Evolutionary conservation across 768 basidiomycete genomes (phyloP), one percentile per base, ranked within the genome.

Genomic region (Pisolithus tinctorius): DNA sequence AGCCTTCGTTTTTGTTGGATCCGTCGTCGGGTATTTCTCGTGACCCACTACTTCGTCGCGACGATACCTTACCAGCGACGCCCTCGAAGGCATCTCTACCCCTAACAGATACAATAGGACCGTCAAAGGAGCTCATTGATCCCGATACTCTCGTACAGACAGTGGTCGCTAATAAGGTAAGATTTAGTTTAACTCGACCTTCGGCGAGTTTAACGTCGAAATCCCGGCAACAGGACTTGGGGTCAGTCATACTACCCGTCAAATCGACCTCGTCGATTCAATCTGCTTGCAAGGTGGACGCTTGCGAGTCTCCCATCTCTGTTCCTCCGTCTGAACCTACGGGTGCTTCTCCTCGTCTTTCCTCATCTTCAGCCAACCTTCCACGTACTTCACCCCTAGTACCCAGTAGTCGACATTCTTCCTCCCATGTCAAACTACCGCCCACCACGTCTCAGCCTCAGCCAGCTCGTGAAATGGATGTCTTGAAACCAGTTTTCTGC

Each of bases 131-230:
- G 30, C 44, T n/a, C 27, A 29, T 42, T 27, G 25, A 40, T 27
- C n/a, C 29, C 1, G 27, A n/a, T 17, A 20, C 40, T 26, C 29
- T 3, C 8, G 31, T 41, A 6, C 37, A 23, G 11, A 14, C 29
- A 10, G 11, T 23, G 25, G 13, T 10, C 2, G 11, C 4, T 17
- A 8, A 8, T 51, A 14, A 29, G 34, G 20, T 31, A 30, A 20
- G 9, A 52, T 17, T 36, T 17, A 48, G 41, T 39, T 52, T 42
- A 46, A 59, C 59, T 48, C 65, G 62, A 13, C 52, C 61, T 47
- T 66, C 31, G 59, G 69, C 14, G 48, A 66, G 51, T 69, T 76
- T 64, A 13, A 51, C 54, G 9, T 59, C 66, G 30, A 59, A 60
- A 42, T 52, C 67, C 14, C 54, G 34, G 31, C 37, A 59, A 7